Evolutionary conservation across 345 rosid genomes (phyloP).

Genomic region (Hibiscus syriacus): DNA sequence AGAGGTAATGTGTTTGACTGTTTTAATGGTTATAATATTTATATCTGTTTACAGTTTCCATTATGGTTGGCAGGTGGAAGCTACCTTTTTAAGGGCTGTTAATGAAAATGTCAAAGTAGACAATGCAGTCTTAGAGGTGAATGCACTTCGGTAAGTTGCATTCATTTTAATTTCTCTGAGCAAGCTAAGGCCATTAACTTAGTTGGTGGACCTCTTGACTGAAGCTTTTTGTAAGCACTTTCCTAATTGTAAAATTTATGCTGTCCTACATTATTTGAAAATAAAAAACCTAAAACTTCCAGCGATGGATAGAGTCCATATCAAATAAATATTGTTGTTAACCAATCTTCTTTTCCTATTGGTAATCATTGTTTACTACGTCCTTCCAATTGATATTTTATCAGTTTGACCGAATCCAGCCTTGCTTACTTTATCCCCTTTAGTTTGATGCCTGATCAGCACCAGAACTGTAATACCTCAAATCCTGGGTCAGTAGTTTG

Average conservation of each 20-base stretch:
- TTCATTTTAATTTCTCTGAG: background rate
- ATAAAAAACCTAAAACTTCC: background rate
- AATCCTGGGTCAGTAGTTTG: too few species aligned
- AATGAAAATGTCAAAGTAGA: slow-evolving; percentile 59
- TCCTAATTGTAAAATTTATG: background rate
- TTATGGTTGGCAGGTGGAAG: slow-evolving; percentile 61
- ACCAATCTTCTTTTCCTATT: background rate
- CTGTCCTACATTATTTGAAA: background rate
- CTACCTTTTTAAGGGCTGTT: slow-evolving; percentile 82
- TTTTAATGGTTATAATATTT: background rate
- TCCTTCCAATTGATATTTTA: background rate
- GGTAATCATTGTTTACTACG: background rate
- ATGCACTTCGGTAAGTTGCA: slow-evolving; percentile 53
- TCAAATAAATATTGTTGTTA: background rate
- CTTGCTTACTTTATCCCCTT: background rate
- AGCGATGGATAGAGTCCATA: background rate
- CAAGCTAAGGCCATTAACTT: background rate
- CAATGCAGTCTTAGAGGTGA: slow-evolving; percentile 61
- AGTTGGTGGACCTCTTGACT: background rate
- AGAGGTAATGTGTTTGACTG: slow-evolving; percentile 42
- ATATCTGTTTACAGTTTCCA: background rate
- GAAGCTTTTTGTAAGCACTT: background rate
- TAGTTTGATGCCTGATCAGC: background rate
- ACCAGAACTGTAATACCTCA: too few species aligned
- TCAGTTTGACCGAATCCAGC: background rate